Base-by-base conservation (phyloP, 805 yeast species). In the Nakazawaea wickerhamii region DNA sequence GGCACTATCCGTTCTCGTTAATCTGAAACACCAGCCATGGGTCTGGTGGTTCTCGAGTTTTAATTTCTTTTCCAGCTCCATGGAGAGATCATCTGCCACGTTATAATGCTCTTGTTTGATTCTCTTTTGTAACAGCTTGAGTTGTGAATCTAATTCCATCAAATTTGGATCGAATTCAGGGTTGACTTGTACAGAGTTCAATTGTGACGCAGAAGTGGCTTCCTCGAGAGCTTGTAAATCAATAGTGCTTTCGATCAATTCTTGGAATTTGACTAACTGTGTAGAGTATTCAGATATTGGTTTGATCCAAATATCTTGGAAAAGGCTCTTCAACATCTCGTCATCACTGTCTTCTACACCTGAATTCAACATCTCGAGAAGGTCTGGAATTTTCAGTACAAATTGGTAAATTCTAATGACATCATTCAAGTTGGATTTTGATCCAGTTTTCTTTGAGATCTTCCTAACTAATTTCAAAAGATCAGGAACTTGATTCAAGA, bases 11-110 rank as follows among this genome's bases (percentile, higher is more conserved):
- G 78, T 81, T 60, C 99, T 76, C 1, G 99, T 93, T 18, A 93
- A 75, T 52, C 98, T 72, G 72, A 91, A 77, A 60, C 96, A 88
- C 95, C 96, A 90, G 17, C 97, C 97, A 60, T 87, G 95, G 21
- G 75, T 77, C 48, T 75, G 84, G 57, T 91, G 96, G 43, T 84
- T 78, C 58, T 93, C 99, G 38, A 93, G 64, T 59, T 93, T 93
- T 50, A 93, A 71, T 60, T 89, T 89, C 65, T 89, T 88, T 45
- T 87, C 96, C 3, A 83, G 70, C 46, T 90, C 98, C 61, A 89
- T 77, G 11, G 76, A 75, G 28, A 93, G 71, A 50, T 84, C 93
- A 26, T 81, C 85, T 2, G 84, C 87, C 3, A 80, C 80, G 5
- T 72, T 71, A 32, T 65, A 58, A 58, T 89, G 95, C 36, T 79